Base-by-base conservation (phyloP, 768 basidiomycete genomes). In the Podaxis sp. region DNA sequence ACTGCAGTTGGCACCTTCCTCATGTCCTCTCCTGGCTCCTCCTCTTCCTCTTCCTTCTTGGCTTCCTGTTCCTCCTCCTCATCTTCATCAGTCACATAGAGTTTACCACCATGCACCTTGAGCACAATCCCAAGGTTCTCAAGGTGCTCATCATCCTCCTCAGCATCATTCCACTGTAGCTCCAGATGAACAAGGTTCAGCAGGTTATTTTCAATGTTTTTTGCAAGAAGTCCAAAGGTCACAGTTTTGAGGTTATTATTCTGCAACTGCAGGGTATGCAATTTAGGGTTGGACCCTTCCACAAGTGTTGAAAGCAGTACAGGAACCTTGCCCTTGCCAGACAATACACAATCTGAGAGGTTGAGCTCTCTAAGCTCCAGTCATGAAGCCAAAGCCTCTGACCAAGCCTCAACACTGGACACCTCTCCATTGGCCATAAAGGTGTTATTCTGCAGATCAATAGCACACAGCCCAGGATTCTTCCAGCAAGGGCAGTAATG, bases 371-470 rank as follows among this genome's bases (percentile, higher is more conserved):
- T 80, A 20, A 99, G 80, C 2, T 80, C 71, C 0, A 89, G 83
- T 90, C 97, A 91, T 3, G 83, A 80, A 0, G 80, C 74, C 17
- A 99, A 73, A 0, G 88, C 83, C 44, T 80, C 78, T 2, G 90
- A 86, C 84, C 87, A 87, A 1, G 83, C 84, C 56, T 79, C 69
- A 55, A 87, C 72, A 15, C 81, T 86, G 4, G 73, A 70, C 36
- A 74, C 66, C 81, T 82, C 69, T 71, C 87, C 80, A 75, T 83
- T 82, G n/a, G 78, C 81, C 20, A 84, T 86, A 72, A 92, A 90
- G 0, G 90, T 89, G 71, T 93, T 93, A 75, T 99, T 97, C 75
- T 98, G 95, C 53, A 99, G 77, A 80, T 99, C 95, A 69, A 99
- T 83, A 66, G 87, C 77, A 69, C 87, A 79, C 56, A 99, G 78